phyloP scores from a whole-genome alignment of 805 yeast species.

The Metschnikowia borealis region DNA sequence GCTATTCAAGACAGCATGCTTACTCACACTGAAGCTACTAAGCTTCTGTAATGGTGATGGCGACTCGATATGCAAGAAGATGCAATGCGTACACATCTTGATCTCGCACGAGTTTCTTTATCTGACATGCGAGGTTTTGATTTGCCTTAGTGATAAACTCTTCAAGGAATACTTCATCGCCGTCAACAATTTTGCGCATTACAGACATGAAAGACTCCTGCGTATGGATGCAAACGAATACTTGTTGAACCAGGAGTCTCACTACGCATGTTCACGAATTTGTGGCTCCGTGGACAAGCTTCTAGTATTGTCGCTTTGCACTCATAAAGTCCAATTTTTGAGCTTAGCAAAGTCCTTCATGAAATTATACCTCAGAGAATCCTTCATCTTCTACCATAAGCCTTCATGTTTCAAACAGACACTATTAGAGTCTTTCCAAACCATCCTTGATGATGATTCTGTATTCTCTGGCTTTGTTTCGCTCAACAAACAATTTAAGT shows the following conservation, averaged over 20 bases:
- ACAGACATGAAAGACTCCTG: slow-evolving; percentile 20
- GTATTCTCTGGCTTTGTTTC: slow-evolving; percentile 71
- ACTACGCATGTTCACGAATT: slow-evolving; percentile 21
- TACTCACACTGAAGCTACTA: slow-evolving; percentile 30
- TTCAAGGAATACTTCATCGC: slow-evolving; percentile 35
- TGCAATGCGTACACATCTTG: slow-evolving; percentile 14
- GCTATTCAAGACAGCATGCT: slow-evolving; percentile 34
- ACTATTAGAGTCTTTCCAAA: slow-evolving; percentile 25
- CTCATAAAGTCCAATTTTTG: slow-evolving; percentile 49
- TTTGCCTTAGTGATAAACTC: slow-evolving; percentile 32
- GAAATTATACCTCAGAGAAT: slow-evolving; percentile 27
- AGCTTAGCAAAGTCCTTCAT: slow-evolving; percentile 40
- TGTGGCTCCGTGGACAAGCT: slow-evolving; percentile 47
- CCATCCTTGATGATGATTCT: slow-evolving; percentile 41
- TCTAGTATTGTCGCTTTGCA: slow-evolving; percentile 47
- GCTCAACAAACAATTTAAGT: slow-evolving; percentile 60
- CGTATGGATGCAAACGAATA: slow-evolving; percentile 15
- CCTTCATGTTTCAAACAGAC: slow-evolving; percentile 18
- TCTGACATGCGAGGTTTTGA: slow-evolving; percentile 31
- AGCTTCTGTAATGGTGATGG: slow-evolving; percentile 8
- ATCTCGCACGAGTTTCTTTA: slow-evolving; percentile 31
- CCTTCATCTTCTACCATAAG: slow-evolving; percentile 3
- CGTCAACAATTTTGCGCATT: slow-evolving; percentile 30
- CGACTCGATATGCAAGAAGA: slow-evolving; percentile 8
- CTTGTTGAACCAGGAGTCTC: slow-evolving; percentile 7